phyloP scores from a whole-genome alignment of 1,139 yeast genomes.

The Nakaseomyces bracarensis region DNA sequence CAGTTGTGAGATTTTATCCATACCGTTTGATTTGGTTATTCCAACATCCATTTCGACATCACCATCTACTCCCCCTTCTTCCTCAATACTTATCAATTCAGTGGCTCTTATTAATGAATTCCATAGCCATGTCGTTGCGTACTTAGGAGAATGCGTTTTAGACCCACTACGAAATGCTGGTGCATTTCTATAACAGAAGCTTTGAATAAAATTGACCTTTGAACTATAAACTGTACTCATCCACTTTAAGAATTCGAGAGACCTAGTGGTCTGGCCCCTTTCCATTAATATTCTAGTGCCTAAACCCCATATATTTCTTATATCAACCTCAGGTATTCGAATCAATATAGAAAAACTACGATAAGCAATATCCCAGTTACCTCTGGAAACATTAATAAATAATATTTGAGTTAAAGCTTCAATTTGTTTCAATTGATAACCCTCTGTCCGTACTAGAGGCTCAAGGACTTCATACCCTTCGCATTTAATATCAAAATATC shows the following conservation, averaged over 20 bases:
- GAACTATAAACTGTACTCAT: conserved; percentile 26
- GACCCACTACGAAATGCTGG: conserved; percentile 36
- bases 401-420: conserved; percentile 29
- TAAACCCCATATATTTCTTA: conserved; percentile 51
- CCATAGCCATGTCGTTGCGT: conserved; percentile 34
- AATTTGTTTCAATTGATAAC: conserved; percentile 19
- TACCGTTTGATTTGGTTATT: conserved; percentile 4
- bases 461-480: conserved; percentile 5
- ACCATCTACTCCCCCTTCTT: conserved; percentile 3
- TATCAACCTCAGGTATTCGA: conserved; percentile 42
- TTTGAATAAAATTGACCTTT: conserved; percentile 20
- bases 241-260: conserved; percentile 30
- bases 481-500: conserved; percentile 2
- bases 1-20: conserved; percentile 13
- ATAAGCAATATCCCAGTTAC: conserved; percentile 50
- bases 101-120: conserved; percentile 19
- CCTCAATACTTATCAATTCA: conserved; percentile 9
- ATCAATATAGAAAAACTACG: conserved; percentile 43
- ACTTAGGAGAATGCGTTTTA: conserved; percentile 32
- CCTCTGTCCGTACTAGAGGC: conserved; percentile 12
- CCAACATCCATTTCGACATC: conserved; percentile 7
- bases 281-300: conserved; percentile 41
- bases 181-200: conserved; percentile 18
- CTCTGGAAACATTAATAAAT: conserved; percentile 36
- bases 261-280: conserved; percentile 11